These are phyloP conservation scores for Pyricularia sp. DNA, from an alignment of 2,329 filamentous ascomycete genomes.

Conservation along the genomic window DNA sequence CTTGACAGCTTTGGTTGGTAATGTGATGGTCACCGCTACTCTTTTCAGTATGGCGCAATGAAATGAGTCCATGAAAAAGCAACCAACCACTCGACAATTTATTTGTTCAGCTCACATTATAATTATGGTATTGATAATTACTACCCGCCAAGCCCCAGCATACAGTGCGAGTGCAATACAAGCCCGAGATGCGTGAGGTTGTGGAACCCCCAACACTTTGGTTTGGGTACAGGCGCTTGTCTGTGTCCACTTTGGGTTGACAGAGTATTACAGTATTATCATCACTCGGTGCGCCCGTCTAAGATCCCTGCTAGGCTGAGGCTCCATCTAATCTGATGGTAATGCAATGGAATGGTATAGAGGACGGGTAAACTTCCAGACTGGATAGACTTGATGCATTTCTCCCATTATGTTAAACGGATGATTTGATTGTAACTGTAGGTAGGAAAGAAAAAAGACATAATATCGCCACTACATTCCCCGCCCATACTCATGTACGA, in stretches of 20 bases:
- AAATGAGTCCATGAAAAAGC: background rate
- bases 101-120: no score
- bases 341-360: background rate
- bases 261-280: background rate
- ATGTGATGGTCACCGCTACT: background rate
- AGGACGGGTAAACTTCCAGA: no score
- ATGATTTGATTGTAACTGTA: no score
- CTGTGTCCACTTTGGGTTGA: background rate
- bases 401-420: no score
- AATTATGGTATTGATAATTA: background rate
- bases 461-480: background rate
- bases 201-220: background rate
- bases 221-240: background rate
- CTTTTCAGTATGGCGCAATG: background rate
- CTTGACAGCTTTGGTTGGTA: background rate
- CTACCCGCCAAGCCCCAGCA: background rate
- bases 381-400: no score
- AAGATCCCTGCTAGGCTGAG: background rate
- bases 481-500: background rate
- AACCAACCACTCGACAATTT: background rate
- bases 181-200: background rate
- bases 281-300: no score
- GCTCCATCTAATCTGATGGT: background rate
- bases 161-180: background rate
- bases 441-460: no score